Percentiles rank a stretch among this genome's conserved stretches.
Conservation (phyloP, 495 filamentous ascomycete genomes). For the Talaromyces borbonicus region DNA sequence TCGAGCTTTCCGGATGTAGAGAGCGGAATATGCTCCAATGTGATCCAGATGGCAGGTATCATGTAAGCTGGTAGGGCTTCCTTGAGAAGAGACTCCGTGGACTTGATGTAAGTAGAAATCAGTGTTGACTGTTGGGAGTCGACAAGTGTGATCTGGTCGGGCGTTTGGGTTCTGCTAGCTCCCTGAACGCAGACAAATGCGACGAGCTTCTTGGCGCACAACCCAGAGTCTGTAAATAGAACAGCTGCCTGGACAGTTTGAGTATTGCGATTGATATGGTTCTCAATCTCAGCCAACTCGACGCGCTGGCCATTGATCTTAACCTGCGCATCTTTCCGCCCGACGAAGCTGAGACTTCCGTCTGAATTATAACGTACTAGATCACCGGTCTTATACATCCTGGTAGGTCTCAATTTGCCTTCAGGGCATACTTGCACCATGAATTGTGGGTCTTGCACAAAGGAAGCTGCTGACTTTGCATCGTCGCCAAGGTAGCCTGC, state of each 20-base stretch:
- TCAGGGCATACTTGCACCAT: neutral
- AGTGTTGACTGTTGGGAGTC: neutral
- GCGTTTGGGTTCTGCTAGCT: too few species aligned
- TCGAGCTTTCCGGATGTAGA: conserved; percentile 44
- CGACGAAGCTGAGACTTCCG: conserved; percentile 1
- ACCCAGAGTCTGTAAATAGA: too few species aligned
- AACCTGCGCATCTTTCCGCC: conserved; percentile 37
- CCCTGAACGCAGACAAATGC: too few species aligned
- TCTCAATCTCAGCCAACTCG: conserved; percentile 43
- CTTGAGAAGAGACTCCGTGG: conserved; percentile 5
- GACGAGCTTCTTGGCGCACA: too few species aligned
- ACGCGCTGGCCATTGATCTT: conserved; percentile 44
- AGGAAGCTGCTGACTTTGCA: conserved; percentile 27
- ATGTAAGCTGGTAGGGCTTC: conserved; percentile 33
- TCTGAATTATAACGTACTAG: conserved; percentile 1
- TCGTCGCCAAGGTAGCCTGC: conserved; percentile 31
- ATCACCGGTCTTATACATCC: conserved; percentile 7
- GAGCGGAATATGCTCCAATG: conserved; percentile 36
- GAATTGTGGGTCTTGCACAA: conserved; percentile 35
- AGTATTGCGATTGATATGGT: conserved; percentile 19
- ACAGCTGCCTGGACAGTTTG: neutral
- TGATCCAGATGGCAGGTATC: conserved; percentile 44
- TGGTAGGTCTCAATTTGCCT: neutral
- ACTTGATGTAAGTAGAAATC: neutral
- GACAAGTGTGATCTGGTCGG: neutral